A percentile compares a stretch with the other conserved stretches of the same genome.
phyloP scores from a whole-genome alignment of 2,329 filamentous ascomycete genomes.

The Xenoacremonium recifei region DNA sequence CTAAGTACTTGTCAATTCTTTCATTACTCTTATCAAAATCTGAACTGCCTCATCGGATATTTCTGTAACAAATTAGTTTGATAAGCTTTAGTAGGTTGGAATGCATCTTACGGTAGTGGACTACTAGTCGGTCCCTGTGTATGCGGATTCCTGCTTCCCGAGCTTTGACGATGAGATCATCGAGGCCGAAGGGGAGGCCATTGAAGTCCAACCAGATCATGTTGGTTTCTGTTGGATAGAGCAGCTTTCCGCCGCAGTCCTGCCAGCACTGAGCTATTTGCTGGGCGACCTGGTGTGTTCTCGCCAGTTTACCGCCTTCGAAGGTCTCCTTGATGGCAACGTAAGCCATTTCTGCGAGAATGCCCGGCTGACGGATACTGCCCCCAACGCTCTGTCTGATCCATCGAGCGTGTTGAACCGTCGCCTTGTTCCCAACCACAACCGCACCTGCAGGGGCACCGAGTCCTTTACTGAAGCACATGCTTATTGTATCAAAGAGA shows the following conservation, averaged over 20 bases:
- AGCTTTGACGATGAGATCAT: not conserved
- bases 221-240: conserved; percentile 70
- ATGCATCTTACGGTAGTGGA: not conserved
- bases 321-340: conserved; percentile 82
- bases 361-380: conserved; percentile 72
- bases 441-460: conserved; percentile 52
- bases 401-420: conserved; percentile 70
- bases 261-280: conserved; percentile 62
- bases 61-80: not conserved
- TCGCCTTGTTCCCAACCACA: conserved; percentile 43
- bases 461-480: conserved; percentile 54
- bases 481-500: conserved; percentile 57
- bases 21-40: too few relatives aligned
- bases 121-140: not conserved
- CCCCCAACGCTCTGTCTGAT: conserved; percentile 80
- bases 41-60: not conserved
- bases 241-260: conserved; percentile 59
- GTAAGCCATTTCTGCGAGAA: conserved; percentile 72
- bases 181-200: not conserved
- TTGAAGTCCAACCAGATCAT: conserved; percentile 68
- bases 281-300: conserved; percentile 56
- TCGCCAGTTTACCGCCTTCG: conserved; percentile 51
- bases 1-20: too few relatives aligned
- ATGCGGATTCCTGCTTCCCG: not conserved
- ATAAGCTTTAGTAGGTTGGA: not conserved